Evolutionary conservation across 2,329 filamentous ascomycete species (phyloP).

Genomic region (Pseudogymnoascus sp.): DNA sequence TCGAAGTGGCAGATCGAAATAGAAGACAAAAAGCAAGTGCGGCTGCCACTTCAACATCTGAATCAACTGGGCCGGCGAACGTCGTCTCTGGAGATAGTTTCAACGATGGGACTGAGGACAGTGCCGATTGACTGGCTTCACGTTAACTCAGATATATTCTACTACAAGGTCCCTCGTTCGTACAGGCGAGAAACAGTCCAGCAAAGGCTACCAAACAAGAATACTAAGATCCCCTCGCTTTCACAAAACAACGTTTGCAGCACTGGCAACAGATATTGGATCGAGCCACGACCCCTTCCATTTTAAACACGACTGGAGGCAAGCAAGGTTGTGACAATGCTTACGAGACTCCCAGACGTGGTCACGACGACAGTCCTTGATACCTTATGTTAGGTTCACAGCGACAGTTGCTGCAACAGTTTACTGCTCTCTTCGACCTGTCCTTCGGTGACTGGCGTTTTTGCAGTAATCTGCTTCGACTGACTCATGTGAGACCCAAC

Average conservation of each 20-base stretch:
- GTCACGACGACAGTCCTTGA: neutral
- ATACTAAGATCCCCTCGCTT: neutral
- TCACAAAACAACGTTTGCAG: neutral
- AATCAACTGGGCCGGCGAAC: neutral
- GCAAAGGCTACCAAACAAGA: neutral
- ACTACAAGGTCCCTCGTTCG: neutral
- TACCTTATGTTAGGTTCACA: neutral
- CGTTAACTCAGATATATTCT: neutral
- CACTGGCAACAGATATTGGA: neutral
- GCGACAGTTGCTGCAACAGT: conserved; percentile 16
- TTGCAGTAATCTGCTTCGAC: neutral
- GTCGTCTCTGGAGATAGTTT: neutral
- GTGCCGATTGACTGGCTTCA: neutral
- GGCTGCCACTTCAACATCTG: neutral
- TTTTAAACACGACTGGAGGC: neutral
- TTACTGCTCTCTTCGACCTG: conserved; percentile 16
- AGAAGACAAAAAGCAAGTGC: conserved; percentile 28
- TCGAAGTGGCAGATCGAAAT: conserved; percentile 62
- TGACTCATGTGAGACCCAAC: neutral
- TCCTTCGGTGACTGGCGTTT: conserved; percentile 34
- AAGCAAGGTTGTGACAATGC: neutral
- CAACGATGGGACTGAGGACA: neutral
- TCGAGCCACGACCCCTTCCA: neutral
- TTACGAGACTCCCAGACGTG: neutral
- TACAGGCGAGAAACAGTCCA: neutral